phyloP scores from a whole-genome alignment of 1,284 basidiomycete species.

The Coniferiporia weirii region DNA sequence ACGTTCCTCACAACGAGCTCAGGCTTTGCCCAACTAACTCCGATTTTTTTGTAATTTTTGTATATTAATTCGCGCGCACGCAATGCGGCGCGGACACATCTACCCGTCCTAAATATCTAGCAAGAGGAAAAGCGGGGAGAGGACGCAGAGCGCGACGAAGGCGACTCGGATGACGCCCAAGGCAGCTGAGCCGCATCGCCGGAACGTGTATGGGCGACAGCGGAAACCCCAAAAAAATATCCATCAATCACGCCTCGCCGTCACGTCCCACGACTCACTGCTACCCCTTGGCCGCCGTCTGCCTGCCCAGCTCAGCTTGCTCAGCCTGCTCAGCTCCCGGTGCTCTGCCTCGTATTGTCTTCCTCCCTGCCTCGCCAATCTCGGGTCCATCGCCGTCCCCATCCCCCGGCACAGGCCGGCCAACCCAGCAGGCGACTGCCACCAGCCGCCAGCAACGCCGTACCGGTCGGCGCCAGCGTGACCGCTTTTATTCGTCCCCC shows the following conservation, averaged over 20 bases:
- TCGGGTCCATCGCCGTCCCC: too few species aligned
- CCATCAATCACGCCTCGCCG: background rate
- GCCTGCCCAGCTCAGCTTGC: background rate
- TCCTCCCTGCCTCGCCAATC: background rate
- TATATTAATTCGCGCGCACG: background rate
- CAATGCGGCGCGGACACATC: background rate
- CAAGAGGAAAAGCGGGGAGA: background rate
- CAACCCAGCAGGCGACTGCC: background rate
- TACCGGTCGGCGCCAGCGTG: too few species aligned
- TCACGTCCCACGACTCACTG: background rate
- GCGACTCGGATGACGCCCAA: background rate
- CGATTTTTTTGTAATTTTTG: background rate
- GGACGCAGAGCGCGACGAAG: background rate
- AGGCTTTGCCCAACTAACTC: background rate
- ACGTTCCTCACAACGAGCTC: constrained; percentile 6
- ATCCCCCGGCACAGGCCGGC: too few species aligned
- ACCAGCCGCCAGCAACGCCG: too few species aligned
- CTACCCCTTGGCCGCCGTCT: background rate
- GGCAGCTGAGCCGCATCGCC: background rate
- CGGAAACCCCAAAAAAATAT: background rate
- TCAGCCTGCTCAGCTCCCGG: background rate
- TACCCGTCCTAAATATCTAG: background rate
- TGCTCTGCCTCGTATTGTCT: too few species aligned
- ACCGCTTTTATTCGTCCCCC: too few species aligned
- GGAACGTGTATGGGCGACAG: background rate